Evolutionary conservation across 1,284 basidiomycete species (phyloP).

Genomic region (Leccinum fallax): DNA sequence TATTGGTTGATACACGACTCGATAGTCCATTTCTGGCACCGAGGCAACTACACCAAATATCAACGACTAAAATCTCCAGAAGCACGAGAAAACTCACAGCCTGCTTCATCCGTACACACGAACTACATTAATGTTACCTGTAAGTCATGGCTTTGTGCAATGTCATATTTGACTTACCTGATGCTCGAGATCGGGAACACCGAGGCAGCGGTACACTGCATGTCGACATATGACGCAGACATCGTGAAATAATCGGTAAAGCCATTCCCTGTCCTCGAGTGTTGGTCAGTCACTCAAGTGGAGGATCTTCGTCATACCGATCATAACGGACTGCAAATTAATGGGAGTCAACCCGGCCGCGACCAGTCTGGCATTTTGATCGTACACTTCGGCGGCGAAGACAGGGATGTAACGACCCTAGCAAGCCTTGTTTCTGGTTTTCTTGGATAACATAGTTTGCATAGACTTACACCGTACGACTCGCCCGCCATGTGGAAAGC

Average conservation of each 20-base stretch:
- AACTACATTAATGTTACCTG: constrained; percentile 23
- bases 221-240: constrained; percentile 47
- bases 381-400: constrained; percentile 79
- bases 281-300: background rate
- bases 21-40: constrained; percentile 49
- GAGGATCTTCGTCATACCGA: constrained; percentile 54
- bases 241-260: constrained; percentile 50
- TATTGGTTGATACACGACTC: constrained; percentile 46
- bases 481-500: constrained; percentile 66
- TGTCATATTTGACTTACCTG: constrained; percentile 5
- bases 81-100: constrained; percentile 36
- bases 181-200: constrained; percentile 41
- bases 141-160: background rate
- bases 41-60: constrained; percentile 39
- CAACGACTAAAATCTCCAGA: background rate
- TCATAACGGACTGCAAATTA: constrained; percentile 81
- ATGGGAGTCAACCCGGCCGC: constrained; percentile 69
- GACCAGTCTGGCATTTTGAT: constrained; percentile 68
- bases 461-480: constrained; percentile 51
- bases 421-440: background rate
- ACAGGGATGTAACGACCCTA: constrained; percentile 84
- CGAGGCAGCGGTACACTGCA: constrained; percentile 53
- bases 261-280: constrained; percentile 51
- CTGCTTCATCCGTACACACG: constrained; percentile 53
- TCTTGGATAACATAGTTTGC: background rate